These are phyloP conservation scores for Aristolochia fimbriata DNA, from an alignment of 164 flowering plant species.

Conservation along the genomic window DNA sequence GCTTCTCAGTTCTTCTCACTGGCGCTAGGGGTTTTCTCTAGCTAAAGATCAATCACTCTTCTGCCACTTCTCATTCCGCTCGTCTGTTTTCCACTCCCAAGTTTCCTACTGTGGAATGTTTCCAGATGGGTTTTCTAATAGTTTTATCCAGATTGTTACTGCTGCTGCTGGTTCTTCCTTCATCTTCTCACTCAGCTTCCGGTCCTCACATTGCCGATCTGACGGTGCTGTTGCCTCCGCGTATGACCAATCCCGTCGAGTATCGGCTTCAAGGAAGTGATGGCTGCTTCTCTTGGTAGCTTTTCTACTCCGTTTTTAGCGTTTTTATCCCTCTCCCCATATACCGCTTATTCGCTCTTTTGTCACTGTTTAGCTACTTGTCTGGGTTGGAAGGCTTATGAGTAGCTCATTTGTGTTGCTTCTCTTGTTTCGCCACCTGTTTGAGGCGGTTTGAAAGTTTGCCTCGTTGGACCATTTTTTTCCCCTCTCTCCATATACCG, in stretches of 20 bases:
- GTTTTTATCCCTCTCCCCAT: not conserved
- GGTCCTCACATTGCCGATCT: slow-evolving; percentile 95
- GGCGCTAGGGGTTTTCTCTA: not conserved
- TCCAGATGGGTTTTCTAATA: not conserved
- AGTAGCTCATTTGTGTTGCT: not conserved
- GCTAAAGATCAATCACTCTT: not conserved
- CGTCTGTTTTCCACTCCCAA: not conserved
- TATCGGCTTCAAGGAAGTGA: slow-evolving; percentile 78
- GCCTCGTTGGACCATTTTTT: no score
- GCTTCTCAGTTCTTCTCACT: no score
- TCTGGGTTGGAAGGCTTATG: not conserved
- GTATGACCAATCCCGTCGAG: slow-evolving; percentile 81
- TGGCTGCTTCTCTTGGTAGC: slow-evolving; percentile 91
- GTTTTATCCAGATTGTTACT: not conserved
- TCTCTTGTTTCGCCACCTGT: no score
- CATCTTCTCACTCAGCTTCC: slow-evolving; percentile 10
- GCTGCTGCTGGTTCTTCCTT: not conserved
- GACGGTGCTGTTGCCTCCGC: slow-evolving; percentile 81
- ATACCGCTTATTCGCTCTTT: not conserved
- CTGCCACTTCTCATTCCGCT: not conserved
- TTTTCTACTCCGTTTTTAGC: not conserved
- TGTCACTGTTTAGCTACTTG: not conserved
- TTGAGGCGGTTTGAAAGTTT: no score
- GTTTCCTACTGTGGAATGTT: not conserved
- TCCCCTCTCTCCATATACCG: no score